Conservation (phyloP, 2,329 filamentous ascomycete genomes). For the Cytospora leucostoma region DNA sequence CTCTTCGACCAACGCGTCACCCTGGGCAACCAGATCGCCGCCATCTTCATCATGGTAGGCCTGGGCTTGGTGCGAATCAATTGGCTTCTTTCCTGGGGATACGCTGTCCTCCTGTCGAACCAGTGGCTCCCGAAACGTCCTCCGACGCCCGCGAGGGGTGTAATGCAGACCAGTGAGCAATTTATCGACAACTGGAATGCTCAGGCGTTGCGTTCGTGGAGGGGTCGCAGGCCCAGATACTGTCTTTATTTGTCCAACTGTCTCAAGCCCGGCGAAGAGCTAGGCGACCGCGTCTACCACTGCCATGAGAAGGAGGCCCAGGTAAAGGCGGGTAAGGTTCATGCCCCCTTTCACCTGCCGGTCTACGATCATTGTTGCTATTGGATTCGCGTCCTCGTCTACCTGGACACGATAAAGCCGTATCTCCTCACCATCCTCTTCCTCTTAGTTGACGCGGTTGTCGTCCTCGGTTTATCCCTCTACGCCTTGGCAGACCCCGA, state of each 20-base stretch:
- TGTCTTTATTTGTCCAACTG: neutral
- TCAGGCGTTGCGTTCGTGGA: neutral
- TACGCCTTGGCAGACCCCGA: neutral
- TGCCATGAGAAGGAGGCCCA: slow-evolving; percentile 2
- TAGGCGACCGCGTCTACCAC: slow-evolving; percentile 19
- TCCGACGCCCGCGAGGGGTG: neutral
- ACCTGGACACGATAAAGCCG: slow-evolving; percentile 15
- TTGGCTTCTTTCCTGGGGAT: slow-evolving; percentile 3
- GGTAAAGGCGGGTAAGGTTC: neutral
- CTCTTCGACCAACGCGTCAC: neutral
- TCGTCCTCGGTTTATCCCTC: neutral
- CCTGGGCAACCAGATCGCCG: neutral
- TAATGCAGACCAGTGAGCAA: slow-evolving; percentile 1
- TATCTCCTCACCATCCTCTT: slow-evolving; percentile 15
- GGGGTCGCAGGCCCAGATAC: slow-evolving; percentile 1
- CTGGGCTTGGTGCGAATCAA: neutral
- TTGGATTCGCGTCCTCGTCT: slow-evolving; percentile 14
- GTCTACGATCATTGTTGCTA: slow-evolving; percentile 15
- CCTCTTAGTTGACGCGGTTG: neutral
- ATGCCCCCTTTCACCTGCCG: neutral
- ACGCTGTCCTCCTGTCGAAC: neutral
- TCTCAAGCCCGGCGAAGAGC: neutral
- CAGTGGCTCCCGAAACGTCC: neutral
- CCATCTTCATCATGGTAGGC: neutral
- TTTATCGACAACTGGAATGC: neutral